Base-by-base conservation (phyloP, 2,329 filamentous ascomycete species). In the Aspergillus ibericus region DNA sequence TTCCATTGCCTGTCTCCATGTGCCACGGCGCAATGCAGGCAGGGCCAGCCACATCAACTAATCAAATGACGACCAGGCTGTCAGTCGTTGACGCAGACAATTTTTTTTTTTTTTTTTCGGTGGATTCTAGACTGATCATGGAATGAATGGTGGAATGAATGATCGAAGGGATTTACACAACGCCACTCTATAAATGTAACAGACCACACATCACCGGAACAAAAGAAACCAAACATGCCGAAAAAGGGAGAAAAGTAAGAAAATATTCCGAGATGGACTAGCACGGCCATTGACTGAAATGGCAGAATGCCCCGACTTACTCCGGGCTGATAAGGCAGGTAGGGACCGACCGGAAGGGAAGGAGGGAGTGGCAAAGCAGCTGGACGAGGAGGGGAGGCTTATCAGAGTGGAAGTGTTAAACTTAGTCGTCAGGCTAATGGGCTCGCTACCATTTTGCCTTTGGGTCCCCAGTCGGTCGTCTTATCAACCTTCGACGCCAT, bases 41-140 rank as follows among this genome's bases (percentile, higher is more conserved):
- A 50, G 36, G 44, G 51, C 36, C 51, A 18, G 38, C 22, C 35
- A 40, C 50, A 40, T 53, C 35, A 53, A 40, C 50, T 53, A 35
- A 53, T 40, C 50, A 36, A 15, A n/a, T 10, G 12, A 22, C n/a
- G 12, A 22, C 27, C 29, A 8, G 16, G n/a, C 16, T 10, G 20
- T 35, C 35, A 38, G 46, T 34, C n/a, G 25, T 16, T 16, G n/a
- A 38, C 35, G 36, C 15, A 40, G n/a, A 40, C n/a, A 7, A 8
- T 8, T 29, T 8, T 29, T 29, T 29, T 29, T 40, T 40, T 40
- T 40, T 38, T 38, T 38, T 38, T 20, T n/a, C n/a, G 10, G 42
- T 38, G 9, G n/a, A 42, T 53, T 53, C 51, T 53, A 53, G 51
- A 53, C 32, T 25, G n/a, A 34, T 42, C 10, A 53, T 53, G 36